phyloP scores from a whole-genome alignment of 192 early-diverging fungal species.

The Allomyces arbusculus region DNA sequence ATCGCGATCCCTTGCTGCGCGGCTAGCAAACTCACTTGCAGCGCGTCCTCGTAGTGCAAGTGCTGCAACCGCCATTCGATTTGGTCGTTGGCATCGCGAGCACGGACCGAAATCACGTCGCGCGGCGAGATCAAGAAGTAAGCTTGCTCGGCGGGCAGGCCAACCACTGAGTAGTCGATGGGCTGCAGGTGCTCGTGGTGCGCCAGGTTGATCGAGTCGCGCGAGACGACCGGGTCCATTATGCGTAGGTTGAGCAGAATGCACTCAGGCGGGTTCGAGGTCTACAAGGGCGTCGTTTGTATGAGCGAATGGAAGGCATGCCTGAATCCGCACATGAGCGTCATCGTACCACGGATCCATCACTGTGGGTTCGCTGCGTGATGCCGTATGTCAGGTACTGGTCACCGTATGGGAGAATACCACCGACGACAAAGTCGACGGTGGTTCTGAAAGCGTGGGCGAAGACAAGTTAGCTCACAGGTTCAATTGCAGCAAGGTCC shows the following conservation, averaged over 20 bases:
- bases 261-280: background rate
- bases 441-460: background rate
- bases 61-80: background rate
- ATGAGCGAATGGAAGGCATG: background rate
- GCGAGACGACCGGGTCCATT: background rate
- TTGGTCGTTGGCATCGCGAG: background rate
- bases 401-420: background rate
- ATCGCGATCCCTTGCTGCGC: background rate
- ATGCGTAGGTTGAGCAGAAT: background rate
- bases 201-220: background rate
- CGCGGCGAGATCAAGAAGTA: background rate
- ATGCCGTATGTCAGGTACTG: background rate
- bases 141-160: background rate
- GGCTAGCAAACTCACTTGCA: background rate
- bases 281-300: background rate
- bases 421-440: background rate
- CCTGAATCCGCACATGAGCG: no score
- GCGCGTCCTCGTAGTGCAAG: background rate
- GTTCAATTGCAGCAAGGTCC: background rate
- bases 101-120: background rate
- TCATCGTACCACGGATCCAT: background rate
- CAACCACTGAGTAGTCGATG: background rate
- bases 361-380: background rate
- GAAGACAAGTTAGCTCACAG: background rate
- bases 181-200: background rate